Evolutionary conservation across 2,329 filamentous ascomycete genomes (phyloP).

Genomic region (Berkeleyomyces basicola): DNA sequence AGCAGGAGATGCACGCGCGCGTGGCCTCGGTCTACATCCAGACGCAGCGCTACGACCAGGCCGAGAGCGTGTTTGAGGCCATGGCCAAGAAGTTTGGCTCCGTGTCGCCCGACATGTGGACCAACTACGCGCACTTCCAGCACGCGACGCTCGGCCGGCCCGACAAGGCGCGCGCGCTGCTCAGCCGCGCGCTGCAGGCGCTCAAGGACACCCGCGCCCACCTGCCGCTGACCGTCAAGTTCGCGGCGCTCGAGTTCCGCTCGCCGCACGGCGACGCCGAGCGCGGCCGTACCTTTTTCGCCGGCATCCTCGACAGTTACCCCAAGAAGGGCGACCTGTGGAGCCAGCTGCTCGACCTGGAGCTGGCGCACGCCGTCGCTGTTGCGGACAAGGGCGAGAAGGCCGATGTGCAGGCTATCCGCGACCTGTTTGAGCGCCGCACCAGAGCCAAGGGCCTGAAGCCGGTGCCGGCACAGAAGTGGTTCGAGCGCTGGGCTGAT

Average conservation of each 20-base stretch:
- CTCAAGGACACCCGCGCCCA: constrained; percentile 47
- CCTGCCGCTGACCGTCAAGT: constrained; percentile 60
- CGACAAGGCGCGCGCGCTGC: constrained; percentile 58
- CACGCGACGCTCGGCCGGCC: constrained; percentile 55
- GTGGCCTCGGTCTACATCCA: constrained; percentile 91
- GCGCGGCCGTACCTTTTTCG: constrained; percentile 86
- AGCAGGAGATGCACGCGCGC: constrained; percentile 74
- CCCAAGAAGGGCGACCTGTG: constrained; percentile 85
- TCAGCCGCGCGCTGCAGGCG: constrained; percentile 71
- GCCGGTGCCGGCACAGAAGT: constrained; percentile 63
- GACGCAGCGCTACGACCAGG: constrained; percentile 73
- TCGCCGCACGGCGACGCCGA: constrained; percentile 70
- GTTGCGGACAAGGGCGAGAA: constrained; percentile 31
- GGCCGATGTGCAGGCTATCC: constrained; percentile 41
- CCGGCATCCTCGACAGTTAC: constrained; percentile 67
- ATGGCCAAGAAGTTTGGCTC: constrained; percentile 83
- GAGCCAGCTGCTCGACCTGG: constrained; percentile 81
- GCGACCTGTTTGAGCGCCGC: constrained; percentile 71
- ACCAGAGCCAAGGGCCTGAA: constrained; percentile 54
- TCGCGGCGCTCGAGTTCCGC: constrained; percentile 82
- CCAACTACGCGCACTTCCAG: constrained; percentile 89
- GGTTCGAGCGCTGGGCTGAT: constrained; percentile 83
- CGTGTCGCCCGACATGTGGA: constrained; percentile 64
- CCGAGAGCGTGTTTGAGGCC: constrained; percentile 70
- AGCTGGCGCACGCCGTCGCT: constrained; percentile 48